Evolutionary conservation across 2,329 filamentous ascomycete genomes (phyloP).

Genomic region (Pyrenochaeta sp.): DNA sequence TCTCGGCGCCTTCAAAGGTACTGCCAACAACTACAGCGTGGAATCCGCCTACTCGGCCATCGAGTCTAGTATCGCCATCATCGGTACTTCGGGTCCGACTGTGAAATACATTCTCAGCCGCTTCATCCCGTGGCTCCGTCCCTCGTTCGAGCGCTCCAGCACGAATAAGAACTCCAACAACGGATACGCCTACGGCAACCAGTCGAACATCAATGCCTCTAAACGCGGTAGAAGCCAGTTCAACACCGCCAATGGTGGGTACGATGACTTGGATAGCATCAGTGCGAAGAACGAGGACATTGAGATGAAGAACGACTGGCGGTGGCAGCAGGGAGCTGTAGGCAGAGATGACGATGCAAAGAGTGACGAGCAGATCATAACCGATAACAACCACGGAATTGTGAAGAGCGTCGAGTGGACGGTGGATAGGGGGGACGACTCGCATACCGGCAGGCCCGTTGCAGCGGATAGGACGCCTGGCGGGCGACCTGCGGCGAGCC

Average conservation of each 20-base stretch:
- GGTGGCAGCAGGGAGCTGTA: conserved; percentile 11
- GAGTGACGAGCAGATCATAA: conserved; percentile 30
- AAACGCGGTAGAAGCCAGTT: conserved; percentile 6
- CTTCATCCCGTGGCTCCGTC: conserved; percentile 23
- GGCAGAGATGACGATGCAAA: conserved; percentile 20
- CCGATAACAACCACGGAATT: conserved; percentile 18
- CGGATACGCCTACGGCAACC: conserved; percentile 12
- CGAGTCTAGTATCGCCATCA: conserved; percentile 23
- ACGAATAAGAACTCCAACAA: conserved; percentile 17
- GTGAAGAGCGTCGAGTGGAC: conserved; percentile 34
- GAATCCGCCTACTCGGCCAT: conserved; percentile 25
- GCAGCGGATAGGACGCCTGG: conserved; percentile 1
- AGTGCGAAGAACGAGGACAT: conserved; percentile 12
- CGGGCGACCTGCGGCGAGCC: conserved; percentile 13
- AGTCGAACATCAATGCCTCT: conserved; percentile 1
- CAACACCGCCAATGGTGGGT: conserved; percentile 6
- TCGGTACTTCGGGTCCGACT: conserved; percentile 23
- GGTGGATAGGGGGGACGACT: conserved; percentile 11
- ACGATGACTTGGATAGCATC: conserved; percentile 25
- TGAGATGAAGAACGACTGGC: conserved; percentile 32
- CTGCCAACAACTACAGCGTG: conserved; percentile 21
- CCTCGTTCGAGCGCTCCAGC: conserved; percentile 12
- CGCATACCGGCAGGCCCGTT: conserved; percentile 2
- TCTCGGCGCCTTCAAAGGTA: conserved; percentile 24
- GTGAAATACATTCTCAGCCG: conserved; percentile 25